Evolutionary conservation across 2,329 filamentous ascomycete species (phyloP), one percentile per base, ranked within the genome.

Genomic region (Hymenoscyphus fructigenus): DNA sequence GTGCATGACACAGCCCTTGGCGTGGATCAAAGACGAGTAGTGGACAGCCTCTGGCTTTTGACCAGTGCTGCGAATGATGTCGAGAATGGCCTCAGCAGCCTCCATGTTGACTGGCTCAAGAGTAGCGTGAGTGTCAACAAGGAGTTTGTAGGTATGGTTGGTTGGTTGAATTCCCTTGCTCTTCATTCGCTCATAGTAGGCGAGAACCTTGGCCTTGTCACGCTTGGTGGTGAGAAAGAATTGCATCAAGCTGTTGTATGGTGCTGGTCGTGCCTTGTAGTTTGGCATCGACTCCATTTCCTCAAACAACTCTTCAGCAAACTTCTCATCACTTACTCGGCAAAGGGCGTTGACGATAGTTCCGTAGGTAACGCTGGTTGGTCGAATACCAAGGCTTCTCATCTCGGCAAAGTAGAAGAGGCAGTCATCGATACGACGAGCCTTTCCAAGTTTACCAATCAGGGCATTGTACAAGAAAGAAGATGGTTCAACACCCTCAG

Each of bases 161-260:
- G 95, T 98, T 1, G 95, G 94, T 66, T 91, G 83, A 75, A 99
- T 99, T 64, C 89, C 88, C 80, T 90, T 91, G 26, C 87, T 84
- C 76, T 90, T 88, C 95, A 99, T 98, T 68, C 94, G 91, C 78
- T 96, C 90, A 76, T 96, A 98, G 83, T 98, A 99, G 36, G 89
- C 85, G 28, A 99, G 84, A 5, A 97, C 94, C 86, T 98, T 98
- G 77, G 84, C 81, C 80, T 95, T 94, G 78, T 99, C 94, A 61
- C 93, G 92, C 86, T 98, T 98, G 63, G 94, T 98, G 64, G 92
- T 96, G 71, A 98, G 83, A 86, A 98, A 99, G 81, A 97, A 98
- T 77, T 99, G 95, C 88, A 99, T 99, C 88, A 99, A 91, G 79
- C 92, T 96, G 83, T 99, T 97, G 84, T 99, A 99, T 0, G 95